These are phyloP conservation scores for Flaveria floridana DNA, from an alignment of 140 eudicot genomes.

Conservation along the genomic window DNA sequence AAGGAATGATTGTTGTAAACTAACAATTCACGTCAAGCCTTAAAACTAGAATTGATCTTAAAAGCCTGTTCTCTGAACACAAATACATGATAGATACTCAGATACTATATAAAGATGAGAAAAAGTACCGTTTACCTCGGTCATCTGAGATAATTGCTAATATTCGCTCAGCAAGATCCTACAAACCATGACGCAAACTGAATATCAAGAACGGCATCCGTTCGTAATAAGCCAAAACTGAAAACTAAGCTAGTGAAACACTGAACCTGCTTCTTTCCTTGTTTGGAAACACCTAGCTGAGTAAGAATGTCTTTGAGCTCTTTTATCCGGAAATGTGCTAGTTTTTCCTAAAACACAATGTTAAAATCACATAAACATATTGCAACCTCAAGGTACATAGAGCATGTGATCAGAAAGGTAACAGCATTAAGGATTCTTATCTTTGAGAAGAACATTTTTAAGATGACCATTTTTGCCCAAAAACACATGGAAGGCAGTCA, in stretches of 20 bases:
- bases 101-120: slow-evolving; percentile 6
- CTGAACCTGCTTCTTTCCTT: slow-evolving; percentile 95
- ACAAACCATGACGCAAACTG: slow-evolving; percentile 23
- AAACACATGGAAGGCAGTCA: not conserved
- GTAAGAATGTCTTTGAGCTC: slow-evolving; percentile 91
- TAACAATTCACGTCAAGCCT: not conserved
- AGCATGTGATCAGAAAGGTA: slow-evolving; percentile 12
- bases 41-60: not conserved
- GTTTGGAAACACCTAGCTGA: slow-evolving; percentile 85
- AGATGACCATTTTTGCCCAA: not conserved
- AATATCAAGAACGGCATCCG: slow-evolving; percentile 6
- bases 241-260: slow-evolving; percentile 15
- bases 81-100: slow-evolving; percentile 18
- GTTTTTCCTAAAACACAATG: slow-evolving; percentile 57
- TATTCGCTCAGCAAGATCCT: slow-evolving; percentile 95
- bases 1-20: not conserved
- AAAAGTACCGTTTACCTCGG: slow-evolving; percentile 52
- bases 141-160: slow-evolving; percentile 75
- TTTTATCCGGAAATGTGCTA: slow-evolving; percentile 81
- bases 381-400: slow-evolving; percentile 11
- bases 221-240: slow-evolving; percentile 1
- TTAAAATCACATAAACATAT: slow-evolving; percentile 12
- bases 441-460: not conserved
- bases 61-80: not conserved
- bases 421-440: too few relatives aligned